These are phyloP conservation scores for Nyctanthes arbortristis DNA, from an alignment of 257 asterid species.

Conservation along the genomic window DNA sequence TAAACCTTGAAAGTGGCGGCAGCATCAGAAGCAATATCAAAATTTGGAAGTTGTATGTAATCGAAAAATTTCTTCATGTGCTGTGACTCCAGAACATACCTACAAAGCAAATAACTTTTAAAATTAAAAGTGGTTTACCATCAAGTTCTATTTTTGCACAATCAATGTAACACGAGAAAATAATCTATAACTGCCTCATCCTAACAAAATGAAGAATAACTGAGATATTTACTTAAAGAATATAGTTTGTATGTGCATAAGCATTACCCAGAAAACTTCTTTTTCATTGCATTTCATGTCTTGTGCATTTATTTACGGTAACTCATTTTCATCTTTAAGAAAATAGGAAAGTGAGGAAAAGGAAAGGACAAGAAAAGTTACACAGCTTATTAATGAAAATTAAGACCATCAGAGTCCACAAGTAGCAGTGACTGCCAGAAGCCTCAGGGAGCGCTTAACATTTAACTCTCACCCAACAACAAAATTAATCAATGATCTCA, in stretches of 20 bases:
- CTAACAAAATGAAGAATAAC: slow-evolving; percentile 2
- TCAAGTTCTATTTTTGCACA: slow-evolving; percentile 17
- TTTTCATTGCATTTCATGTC: background rate
- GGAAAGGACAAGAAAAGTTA: background rate
- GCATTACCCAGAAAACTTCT: background rate
- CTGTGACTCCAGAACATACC: slow-evolving; percentile 74
- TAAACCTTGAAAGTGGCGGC: slow-evolving; percentile 78
- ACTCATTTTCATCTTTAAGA: background rate
- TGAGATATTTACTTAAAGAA: slow-evolving; percentile 1
- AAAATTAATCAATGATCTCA: background rate
- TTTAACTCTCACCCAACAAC: too few relatives aligned
- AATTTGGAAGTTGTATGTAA: slow-evolving; percentile 63
- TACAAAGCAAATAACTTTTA: slow-evolving; percentile 22
- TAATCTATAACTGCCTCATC: slow-evolving; percentile 12
- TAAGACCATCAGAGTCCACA: background rate
- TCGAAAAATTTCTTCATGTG: slow-evolving; percentile 71
- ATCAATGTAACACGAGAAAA: background rate
- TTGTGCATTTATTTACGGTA: slow-evolving; percentile 5
- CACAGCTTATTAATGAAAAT: background rate
- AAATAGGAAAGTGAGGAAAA: background rate
- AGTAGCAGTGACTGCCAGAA: background rate
- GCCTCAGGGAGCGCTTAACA: too few relatives aligned
- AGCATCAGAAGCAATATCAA: slow-evolving; percentile 77
- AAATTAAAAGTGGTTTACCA: slow-evolving; percentile 21
- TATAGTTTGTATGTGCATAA: background rate